Evolutionary conservation across 768 basidiomycete genomes (phyloP), one percentile per base, ranked within the genome.

Genomic region (Collybia nuda): DNA sequence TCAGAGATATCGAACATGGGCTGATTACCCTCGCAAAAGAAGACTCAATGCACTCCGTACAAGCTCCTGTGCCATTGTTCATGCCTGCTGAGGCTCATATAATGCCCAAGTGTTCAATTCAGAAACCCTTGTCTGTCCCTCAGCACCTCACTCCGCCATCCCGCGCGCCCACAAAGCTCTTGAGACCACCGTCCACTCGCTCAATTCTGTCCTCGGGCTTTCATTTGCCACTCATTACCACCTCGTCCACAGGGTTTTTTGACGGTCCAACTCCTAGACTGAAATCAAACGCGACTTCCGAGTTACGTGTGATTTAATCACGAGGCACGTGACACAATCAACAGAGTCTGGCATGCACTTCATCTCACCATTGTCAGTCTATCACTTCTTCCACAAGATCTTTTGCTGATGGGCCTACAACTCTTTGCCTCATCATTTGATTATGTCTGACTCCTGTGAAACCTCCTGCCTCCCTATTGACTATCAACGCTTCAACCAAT

Each of bases 11-110:
- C 46, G 54, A 55, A 28, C 53, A 60, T 41, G 58, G 60, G 9
- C 48, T 57, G 14, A 48, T 50, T 17, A 1, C 54, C 63, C 21
- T 52, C 58, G 8, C 54, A 55, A 28, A 51, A 56, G 38, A 53
- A 56, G 2, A 44, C 28, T 42, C 52, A 52, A 40, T 37, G 6
- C 42, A 52, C 15, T 49, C 51, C 48, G 44, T 46, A 28, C 48
- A 50, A n/a, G 55, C 39, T 14, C 58, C 64, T 22, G 41, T 57
- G 3, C 59, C 62, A 3, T 22, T 56, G 15, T 67, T 63, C 48
- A 57, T 58, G 57, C 55, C 61, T 12, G 36, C 40, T 24, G 52
- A 58, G 22, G 24, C 14, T 11, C 9, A 32, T 11, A 32, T 14
- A 32, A 32, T 42, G 15, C 38, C 22, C 18, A 54, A 38, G 14